phyloP scores from a whole-genome alignment of 176 grass and related monocot species.

The Canna indica region DNA sequence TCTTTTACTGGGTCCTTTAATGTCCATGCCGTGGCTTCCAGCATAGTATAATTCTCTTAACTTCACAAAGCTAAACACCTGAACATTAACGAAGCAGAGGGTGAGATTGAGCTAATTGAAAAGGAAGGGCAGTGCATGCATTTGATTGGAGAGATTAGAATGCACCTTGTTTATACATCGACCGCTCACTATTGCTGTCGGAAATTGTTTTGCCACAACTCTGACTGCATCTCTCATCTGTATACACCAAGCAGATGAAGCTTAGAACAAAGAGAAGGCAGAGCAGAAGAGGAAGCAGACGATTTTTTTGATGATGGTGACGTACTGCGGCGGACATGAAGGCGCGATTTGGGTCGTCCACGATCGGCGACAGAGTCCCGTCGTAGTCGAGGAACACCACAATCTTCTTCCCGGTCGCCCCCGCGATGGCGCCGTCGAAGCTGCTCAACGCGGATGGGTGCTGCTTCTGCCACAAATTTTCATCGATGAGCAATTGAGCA shows the following conservation, averaged over 20 bases:
- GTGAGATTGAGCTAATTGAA: background rate
- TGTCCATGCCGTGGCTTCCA: conserved; percentile 1
- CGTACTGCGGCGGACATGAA: conserved; percentile 74
- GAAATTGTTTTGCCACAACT: too few relatives aligned
- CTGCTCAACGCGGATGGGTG: conserved; percentile 58
- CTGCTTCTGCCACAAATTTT: conserved; percentile 17
- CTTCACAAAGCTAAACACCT: background rate
- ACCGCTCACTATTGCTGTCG: too few relatives aligned
- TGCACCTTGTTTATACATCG: too few relatives aligned
- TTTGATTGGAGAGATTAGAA: background rate
- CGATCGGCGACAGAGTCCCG: conserved; percentile 74
- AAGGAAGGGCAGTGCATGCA: background rate
- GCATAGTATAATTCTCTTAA: background rate
- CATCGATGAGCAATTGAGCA: too few relatives aligned
- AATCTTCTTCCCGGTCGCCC: conserved; percentile 57
- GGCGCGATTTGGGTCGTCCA: conserved; percentile 71
- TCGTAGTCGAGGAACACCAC: conserved; percentile 87
- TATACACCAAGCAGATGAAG: too few relatives aligned
- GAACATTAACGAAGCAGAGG: background rate
- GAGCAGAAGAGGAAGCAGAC: too few relatives aligned
- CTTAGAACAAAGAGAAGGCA: too few relatives aligned
- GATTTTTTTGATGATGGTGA: conserved; percentile 1
- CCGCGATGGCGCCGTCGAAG: conserved; percentile 58
- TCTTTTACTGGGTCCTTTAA: background rate
- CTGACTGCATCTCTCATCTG: too few relatives aligned